Base-by-base conservation (phyloP, 2,329 filamentous ascomycete species). In the Tolypocladium amazonense region DNA sequence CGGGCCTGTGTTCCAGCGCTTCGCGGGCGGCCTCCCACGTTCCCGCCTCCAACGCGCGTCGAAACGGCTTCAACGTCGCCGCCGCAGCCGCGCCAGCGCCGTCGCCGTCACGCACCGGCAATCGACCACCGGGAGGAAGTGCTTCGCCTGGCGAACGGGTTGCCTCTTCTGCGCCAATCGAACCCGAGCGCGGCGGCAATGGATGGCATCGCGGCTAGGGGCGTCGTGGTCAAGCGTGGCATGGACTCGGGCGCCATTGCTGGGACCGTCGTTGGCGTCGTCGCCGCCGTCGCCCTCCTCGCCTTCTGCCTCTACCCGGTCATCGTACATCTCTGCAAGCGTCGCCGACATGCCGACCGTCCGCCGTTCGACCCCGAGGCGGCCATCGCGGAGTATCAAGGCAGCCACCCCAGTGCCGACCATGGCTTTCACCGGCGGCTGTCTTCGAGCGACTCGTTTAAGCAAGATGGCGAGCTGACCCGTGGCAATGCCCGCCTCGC, bases 261-360 rank as follows among this genome's bases (percentile, higher is more conserved):
- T 2, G 75, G 75, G 41, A 66, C 74, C 57, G 69, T 72, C 33
- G 66, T 77, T 52, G 75, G 75, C 38, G 65, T 70, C 57, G 58
- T 74, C 47, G 61, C 75, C 53, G 73, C 66, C 50, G 63, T 69
- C 53, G 66, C 63, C 18, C 68, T 76, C 15, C 60, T 75, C 56
- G 62, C 68, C 57, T 63, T 76, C 41, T 77, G 75, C 58, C 69
- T 75, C 45, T 77, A 76, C 58, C 75, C 75, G 18, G 67, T 77
- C 58, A 61, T 76, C 43, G 65, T 76, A 55, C 64, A 72, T 53
- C 65, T 61, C n/a, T 59, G 71, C 57, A 73, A 67, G 60, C 68
- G 67, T 56, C 67, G 68, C 41, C 66, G 61, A 58, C 64, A 66
- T 56, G 62, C 55, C 52, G 45, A 65, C 25, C 60, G 54, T n/a